Percentiles rank a stretch among this genome's conserved stretches.
Conservation (phyloP, 306 rosid genomes). For the Pterocarpus santalinus region DNA sequence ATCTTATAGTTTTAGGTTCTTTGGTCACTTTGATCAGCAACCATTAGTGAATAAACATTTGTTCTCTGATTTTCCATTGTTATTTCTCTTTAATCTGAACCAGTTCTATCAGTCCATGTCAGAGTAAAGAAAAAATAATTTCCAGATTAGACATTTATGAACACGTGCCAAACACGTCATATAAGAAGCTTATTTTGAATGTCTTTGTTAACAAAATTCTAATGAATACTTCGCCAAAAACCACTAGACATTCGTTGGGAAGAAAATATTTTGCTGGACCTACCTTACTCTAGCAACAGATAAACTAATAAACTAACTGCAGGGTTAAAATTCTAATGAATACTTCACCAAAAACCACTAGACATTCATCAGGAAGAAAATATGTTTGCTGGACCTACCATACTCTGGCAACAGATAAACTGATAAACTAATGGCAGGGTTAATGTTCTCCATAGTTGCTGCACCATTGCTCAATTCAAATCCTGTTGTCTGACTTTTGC, state of each 20-base stretch:
- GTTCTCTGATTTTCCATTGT: too few relatives aligned
- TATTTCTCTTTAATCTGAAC: too few relatives aligned
- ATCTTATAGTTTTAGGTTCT: too few relatives aligned
- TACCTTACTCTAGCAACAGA: not conserved
- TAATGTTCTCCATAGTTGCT: slow-evolving; percentile 2
- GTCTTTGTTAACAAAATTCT: not conserved
- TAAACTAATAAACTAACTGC: not conserved
- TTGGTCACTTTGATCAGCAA: too few relatives aligned
- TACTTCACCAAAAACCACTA: not conserved
- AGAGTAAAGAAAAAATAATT: too few relatives aligned
- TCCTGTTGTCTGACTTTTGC: slow-evolving; percentile 42
- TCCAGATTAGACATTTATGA: too few relatives aligned
- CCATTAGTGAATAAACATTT: too few relatives aligned
- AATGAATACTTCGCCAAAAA: not conserved
- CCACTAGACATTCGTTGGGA: too few relatives aligned
- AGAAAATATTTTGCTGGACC: too few relatives aligned
- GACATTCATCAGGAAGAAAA: slow-evolving; percentile 17
- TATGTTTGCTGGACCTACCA: slow-evolving; percentile 28
- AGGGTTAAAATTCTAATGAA: not conserved
- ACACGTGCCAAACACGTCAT: not conserved
- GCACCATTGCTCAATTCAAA: slow-evolving; percentile 33
- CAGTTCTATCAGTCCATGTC: too few relatives aligned
- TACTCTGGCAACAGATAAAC: slow-evolving; percentile 10
- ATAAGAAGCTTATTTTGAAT: not conserved
- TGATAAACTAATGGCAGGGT: not conserved